phyloP scores from a whole-genome alignment of 106 monocot species.

The Platanthera zijinensis region DNA sequence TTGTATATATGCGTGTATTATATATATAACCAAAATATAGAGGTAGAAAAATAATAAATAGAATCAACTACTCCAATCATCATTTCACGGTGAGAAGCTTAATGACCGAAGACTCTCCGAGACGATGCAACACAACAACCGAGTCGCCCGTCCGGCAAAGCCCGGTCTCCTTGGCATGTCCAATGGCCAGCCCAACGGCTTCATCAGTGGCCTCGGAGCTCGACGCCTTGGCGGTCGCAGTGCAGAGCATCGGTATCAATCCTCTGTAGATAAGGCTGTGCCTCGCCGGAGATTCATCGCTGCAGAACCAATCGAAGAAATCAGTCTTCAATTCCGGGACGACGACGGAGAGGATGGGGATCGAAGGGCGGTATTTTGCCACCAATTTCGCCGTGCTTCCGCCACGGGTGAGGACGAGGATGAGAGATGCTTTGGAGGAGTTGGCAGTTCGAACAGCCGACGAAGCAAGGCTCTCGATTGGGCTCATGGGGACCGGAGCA shows the following conservation, averaged over 20 bases:
- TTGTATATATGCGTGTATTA: too few species aligned
- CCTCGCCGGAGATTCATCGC: constrained; percentile 41
- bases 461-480: constrained; percentile 49
- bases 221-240: constrained; percentile 44
- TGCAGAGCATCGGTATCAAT: constrained; percentile 42
- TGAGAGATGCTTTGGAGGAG: constrained; percentile 29
- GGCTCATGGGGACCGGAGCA: constrained; percentile 42
- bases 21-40: too few species aligned
- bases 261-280: constrained; percentile 52
- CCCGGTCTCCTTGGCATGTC: constrained; percentile 32
- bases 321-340: constrained; percentile 37
- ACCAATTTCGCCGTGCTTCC: constrained; percentile 45
- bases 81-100: constrained; percentile 37
- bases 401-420: constrained; percentile 42
- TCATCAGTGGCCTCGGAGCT: constrained; percentile 49
- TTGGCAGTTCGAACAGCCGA: constrained; percentile 45
- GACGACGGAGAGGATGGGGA: constrained; percentile 44
- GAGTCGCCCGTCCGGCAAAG: constrained; percentile 35
- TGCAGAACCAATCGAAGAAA: constrained; percentile 30
- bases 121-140: constrained; percentile 23
- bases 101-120: constrained; percentile 35
- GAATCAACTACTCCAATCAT: not conserved
- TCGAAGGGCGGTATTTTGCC: constrained; percentile 44
- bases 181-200: constrained; percentile 39
- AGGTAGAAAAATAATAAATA: too few species aligned